phyloP scores from a whole-genome alignment of 768 basidiomycete genomes.

The Termitomyces sp. region DNA sequence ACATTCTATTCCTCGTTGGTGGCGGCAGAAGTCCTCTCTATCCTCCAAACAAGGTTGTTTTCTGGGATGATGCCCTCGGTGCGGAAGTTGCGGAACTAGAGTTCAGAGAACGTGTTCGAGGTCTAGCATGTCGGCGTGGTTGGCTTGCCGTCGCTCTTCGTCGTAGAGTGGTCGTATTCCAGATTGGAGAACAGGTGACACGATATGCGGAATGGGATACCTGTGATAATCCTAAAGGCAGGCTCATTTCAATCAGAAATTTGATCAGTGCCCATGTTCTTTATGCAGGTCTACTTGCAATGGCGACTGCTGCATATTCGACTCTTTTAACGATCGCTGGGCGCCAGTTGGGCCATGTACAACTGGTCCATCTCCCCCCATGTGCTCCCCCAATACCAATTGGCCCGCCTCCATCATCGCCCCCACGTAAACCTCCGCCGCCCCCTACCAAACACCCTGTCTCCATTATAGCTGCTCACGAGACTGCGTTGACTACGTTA shows the following conservation, averaged over 20 bases:
- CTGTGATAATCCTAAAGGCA: conserved; percentile 81
- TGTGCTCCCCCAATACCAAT: conserved; percentile 58
- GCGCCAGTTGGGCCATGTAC: conserved; percentile 84
- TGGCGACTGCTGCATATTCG: conserved; percentile 74
- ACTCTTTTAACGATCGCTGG: conserved; percentile 87
- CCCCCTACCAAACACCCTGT: conserved; percentile 60
- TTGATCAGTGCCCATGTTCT: neutral
- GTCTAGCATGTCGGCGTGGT: conserved; percentile 74
- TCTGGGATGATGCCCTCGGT: conserved; percentile 83
- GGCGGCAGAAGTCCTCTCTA: conserved; percentile 87
- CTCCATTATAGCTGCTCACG: conserved; percentile 83
- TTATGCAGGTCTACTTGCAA: conserved; percentile 62
- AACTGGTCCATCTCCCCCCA: conserved; percentile 80
- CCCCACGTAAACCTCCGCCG: conserved; percentile 53
- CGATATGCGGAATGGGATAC: conserved; percentile 83
- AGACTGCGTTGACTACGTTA: conserved; percentile 72
- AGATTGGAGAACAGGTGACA: conserved; percentile 58
- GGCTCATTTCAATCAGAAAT: neutral
- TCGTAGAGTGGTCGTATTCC: conserved; percentile 75
- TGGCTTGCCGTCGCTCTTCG: conserved; percentile 84
- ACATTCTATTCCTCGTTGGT: conserved; percentile 81
- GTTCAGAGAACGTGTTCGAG: conserved; percentile 81
- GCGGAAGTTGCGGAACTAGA: conserved; percentile 84
- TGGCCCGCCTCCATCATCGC: conserved; percentile 52
- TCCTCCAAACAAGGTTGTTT: conserved; percentile 86